Evolutionary conservation across 106 monocot genomes (phyloP).

Genomic region (Hemerocallis citrina): DNA sequence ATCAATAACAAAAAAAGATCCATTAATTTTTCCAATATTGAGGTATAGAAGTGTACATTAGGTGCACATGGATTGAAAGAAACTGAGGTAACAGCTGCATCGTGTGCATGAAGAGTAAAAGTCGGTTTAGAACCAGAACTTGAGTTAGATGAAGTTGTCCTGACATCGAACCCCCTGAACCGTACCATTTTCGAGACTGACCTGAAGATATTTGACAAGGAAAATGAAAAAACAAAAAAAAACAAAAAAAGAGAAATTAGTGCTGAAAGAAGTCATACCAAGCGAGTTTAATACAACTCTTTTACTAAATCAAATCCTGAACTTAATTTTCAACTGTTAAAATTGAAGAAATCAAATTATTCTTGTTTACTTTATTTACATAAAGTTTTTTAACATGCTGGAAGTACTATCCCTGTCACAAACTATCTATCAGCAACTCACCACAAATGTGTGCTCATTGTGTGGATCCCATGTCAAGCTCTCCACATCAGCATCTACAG

Average conservation of each 20-base stretch:
- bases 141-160: conserved; percentile 33
- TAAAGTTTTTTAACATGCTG: too few species aligned
- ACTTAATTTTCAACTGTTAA: too few species aligned
- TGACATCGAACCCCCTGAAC: conserved; percentile 89
- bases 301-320: too few species aligned
- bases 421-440: too few species aligned
- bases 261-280: too few species aligned
- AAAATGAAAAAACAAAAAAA: conserved; percentile 1
- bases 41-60: conserved; percentile 35
- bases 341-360: too few species aligned
- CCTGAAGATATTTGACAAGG: conserved; percentile 22
- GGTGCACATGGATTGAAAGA: conserved; percentile 52
- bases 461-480: conserved; percentile 91
- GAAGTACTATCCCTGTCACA: too few species aligned
- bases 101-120: conserved; percentile 88
- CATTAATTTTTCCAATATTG: too few species aligned
- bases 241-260: neutral
- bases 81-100: conserved; percentile 67
- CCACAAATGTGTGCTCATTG: conserved; percentile 68
- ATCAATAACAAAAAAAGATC: neutral
- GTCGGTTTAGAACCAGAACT: conserved; percentile 31
- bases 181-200: conserved; percentile 86
- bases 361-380: too few species aligned
- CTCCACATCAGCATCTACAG: conserved; percentile 69
- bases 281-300: too few species aligned